phyloP scores from a whole-genome alignment of 805 yeast species.

The Saccharomycopsis amapae region DNA sequence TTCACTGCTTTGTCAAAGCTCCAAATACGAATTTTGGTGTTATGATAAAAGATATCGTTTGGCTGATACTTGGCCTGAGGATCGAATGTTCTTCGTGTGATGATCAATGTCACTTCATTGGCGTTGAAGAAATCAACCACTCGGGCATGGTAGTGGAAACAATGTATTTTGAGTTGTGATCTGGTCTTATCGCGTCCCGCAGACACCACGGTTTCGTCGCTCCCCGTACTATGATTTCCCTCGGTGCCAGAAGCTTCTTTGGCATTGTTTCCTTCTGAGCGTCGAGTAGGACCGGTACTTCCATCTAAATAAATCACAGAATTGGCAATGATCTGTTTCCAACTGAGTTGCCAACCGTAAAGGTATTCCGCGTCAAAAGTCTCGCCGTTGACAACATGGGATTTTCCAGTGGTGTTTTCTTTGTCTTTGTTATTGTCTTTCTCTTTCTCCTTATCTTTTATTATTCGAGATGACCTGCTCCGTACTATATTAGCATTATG shows the following conservation, averaged over 20 bases:
- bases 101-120: constrained; percentile 63
- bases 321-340: constrained; percentile 55
- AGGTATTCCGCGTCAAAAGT: constrained; percentile 9
- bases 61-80: constrained; percentile 36
- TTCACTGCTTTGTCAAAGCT: constrained; percentile 76
- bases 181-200: constrained; percentile 26
- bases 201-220: constrained; percentile 24
- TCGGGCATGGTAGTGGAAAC: constrained; percentile 43
- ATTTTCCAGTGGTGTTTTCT: no score
- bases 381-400: no score
- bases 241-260: constrained; percentile 6
- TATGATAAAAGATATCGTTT: constrained; percentile 53
- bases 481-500: no score
- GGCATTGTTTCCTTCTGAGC: no score
- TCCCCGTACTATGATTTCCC: no score
- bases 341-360: constrained; percentile 50
- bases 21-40: constrained; percentile 74
- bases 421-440: no score
- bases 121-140: constrained; percentile 53
- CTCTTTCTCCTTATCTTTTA: no score
- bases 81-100: constrained; percentile 53
- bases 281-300: constrained; percentile 31
- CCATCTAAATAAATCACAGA: constrained; percentile 57
- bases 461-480: no score
- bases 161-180: constrained; percentile 28